phyloP scores from a whole-genome alignment of 1,284 basidiomycete genomes.

The Schizophyllum commune region DNA sequence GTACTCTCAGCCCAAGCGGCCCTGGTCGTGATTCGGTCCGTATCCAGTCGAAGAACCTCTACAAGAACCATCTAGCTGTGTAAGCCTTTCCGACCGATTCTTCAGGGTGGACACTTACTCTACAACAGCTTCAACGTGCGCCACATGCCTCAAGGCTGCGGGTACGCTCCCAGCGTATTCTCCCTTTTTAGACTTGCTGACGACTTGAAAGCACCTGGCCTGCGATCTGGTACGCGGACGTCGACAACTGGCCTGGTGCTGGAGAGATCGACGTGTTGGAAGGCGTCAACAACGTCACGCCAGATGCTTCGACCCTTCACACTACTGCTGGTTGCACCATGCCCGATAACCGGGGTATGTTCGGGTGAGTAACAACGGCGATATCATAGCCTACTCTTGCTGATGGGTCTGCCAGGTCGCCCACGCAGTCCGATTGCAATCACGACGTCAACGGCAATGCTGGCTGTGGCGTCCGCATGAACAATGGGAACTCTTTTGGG shows the following conservation, averaged over 20 bases:
- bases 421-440: constrained; percentile 43
- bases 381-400: neutral
- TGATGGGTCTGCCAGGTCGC: constrained; percentile 20
- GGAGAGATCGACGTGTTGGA: constrained; percentile 41
- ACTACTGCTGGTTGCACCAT: constrained; percentile 25
- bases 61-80: constrained; percentile 49
- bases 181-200: neutral
- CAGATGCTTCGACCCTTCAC: constrained; percentile 26
- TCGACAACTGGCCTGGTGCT: constrained; percentile 46
- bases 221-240: constrained; percentile 56
- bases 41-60: constrained; percentile 42
- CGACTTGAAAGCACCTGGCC: constrained; percentile 42
- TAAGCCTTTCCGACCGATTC: constrained; percentile 23
- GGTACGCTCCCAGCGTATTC: neutral
- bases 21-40: constrained; percentile 56
- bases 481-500: constrained; percentile 44
- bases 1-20: constrained; percentile 31
- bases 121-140: constrained; percentile 41
- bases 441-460: constrained; percentile 45
- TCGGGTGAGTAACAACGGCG: neutral
- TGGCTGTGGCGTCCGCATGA: constrained; percentile 56
- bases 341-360: neutral
- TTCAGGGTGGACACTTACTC: neutral
- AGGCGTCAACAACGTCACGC: constrained; percentile 24
- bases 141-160: constrained; percentile 57